Base-by-base conservation (phyloP, 768 basidiomycete species). In the Lentinula edodes region DNA sequence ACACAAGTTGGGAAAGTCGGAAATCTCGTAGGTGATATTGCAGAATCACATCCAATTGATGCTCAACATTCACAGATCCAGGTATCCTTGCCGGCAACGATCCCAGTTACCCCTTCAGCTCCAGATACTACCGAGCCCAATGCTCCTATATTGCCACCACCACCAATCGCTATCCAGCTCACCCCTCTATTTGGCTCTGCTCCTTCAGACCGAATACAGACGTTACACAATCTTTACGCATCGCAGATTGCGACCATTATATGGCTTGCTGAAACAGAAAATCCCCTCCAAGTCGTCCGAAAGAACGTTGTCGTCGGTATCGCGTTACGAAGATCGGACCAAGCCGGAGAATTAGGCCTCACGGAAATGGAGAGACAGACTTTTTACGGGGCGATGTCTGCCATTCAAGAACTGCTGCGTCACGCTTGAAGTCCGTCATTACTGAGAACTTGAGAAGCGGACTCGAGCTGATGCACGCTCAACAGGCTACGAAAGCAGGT, bases 1-100 rank as follows among this genome's bases (percentile, higher is more conserved):
- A 95, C 93, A 1, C 95, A 98, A 72, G 71, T 93, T 63, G 91
- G 91, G 42, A 95, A 94, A 83, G 88, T 96, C 12, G 95, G 95
- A 60, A 86, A 81, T 69, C 70, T 98, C 75, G 94, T 96, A 70
- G 72, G 75, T 67, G 50, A 57, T 16, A 61, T 60, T 43, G 23
- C 18, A 56, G 36, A 28, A 48, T 64, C 57, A 52, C 42, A 35
- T 43, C 23, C 36, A 60, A 58, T 42, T 36, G 57, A 36, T 62
- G 10, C 58, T 67, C 48, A 71, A 61, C 36, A 16, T 52, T 38
- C 20, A 7, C 67, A 95, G 93, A 90, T 94, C 54, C 91, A 95
- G 80, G 90, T 83, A 41, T 83, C 85, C 7, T 79, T 93, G 16
- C 90, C 93, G 10, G 73, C 83, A 7, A 86, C 88, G 0, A 78